A percentile compares a stretch with the other conserved stretches of the same genome.
These are phyloP conservation scores for Arabidopsis arenosa DNA, from an alignment of 345 rosid species.

Conservation along the genomic window DNA sequence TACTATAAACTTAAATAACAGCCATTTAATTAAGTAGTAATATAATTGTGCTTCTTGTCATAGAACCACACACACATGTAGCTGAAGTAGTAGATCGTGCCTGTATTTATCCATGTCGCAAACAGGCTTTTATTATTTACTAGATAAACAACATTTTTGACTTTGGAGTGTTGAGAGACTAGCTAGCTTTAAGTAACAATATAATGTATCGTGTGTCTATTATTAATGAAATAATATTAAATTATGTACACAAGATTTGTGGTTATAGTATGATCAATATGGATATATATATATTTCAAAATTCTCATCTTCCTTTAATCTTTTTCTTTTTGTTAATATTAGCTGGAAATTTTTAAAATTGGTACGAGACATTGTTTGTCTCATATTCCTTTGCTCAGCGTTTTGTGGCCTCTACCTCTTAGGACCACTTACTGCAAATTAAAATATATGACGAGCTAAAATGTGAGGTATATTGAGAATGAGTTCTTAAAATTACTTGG, in stretches of 20 bases:
- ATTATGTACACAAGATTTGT: conserved; percentile 2
- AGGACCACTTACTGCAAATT: conserved; percentile 36
- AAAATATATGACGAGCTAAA: neutral
- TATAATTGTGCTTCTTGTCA: conserved; percentile 4
- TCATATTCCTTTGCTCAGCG: conserved; percentile 25
- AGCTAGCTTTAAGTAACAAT: conserved; percentile 33
- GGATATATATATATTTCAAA: neutral
- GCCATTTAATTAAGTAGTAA: conserved; percentile 7
- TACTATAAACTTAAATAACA: conserved; percentile 32
- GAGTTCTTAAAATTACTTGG: neutral
- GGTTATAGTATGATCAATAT: neutral
- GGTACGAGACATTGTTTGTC: neutral
- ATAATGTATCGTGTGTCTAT: conserved; percentile 21
- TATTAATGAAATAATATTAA: conserved; percentile 27
- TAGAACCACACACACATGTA: conserved; percentile 17
- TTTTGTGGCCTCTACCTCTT: conserved; percentile 27
- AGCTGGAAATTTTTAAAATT: neutral
- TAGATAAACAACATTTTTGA: conserved; percentile 36
- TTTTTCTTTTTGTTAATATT: neutral
- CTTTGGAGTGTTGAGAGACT: conserved; percentile 39
- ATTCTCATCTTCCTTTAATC: neutral
- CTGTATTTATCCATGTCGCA: conserved; percentile 28
- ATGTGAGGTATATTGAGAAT: conserved; percentile 26
- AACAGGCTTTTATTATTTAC: conserved; percentile 16
- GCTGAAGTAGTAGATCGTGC: conserved; percentile 17